These are phyloP conservation scores for Crithidia mellificae DNA, from an alignment of 208 protist species.

Conservation along the genomic window DNA sequence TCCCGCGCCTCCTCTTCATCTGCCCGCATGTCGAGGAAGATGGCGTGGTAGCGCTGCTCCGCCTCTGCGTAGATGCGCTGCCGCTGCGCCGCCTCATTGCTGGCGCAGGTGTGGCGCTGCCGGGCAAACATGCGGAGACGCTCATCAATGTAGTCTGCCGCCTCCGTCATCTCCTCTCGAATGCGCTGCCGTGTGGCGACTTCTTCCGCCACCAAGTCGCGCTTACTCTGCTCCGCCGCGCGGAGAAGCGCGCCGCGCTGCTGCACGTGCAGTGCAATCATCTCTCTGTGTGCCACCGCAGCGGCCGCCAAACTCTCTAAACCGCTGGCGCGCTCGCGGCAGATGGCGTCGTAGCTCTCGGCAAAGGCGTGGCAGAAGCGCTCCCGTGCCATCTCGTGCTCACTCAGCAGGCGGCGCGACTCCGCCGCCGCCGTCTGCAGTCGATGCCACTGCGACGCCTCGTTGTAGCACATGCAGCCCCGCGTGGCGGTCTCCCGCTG, in stretches of 20 bases:
- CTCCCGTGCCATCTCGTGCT: slow-evolving; percentile 31
- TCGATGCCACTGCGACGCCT: slow-evolving; percentile 34
- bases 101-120: slow-evolving; percentile 12
- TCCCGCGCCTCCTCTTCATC: slow-evolving; percentile 17
- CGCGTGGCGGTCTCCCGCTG: slow-evolving; percentile 37
- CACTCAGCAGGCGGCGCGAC: slow-evolving; percentile 19
- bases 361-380: slow-evolving; percentile 24
- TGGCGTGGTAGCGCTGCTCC: slow-evolving; percentile 33
- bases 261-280: slow-evolving; percentile 13
- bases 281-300: slow-evolving; percentile 13
- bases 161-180: slow-evolving; percentile 29
- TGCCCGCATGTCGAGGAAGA: slow-evolving; percentile 42
- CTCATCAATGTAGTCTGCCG: slow-evolving; percentile 29
- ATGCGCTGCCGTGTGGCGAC: slow-evolving; percentile 21
- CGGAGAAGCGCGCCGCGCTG: slow-evolving; percentile 20
- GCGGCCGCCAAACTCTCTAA: slow-evolving; percentile 21
- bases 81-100: slow-evolving; percentile 14
- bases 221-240: slow-evolving; percentile 38
- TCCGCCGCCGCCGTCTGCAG: slow-evolving; percentile 27
- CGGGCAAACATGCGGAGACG: slow-evolving; percentile 27
- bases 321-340: background rate
- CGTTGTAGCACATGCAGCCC: slow-evolving; percentile 35
- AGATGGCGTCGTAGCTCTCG: slow-evolving; percentile 17
- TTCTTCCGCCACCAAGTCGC: slow-evolving; percentile 42
- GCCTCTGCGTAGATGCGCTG: slow-evolving; percentile 25